phyloP scores from a whole-genome alignment of 495 filamentous ascomycete genomes.

The Neurospora sp. region DNA sequence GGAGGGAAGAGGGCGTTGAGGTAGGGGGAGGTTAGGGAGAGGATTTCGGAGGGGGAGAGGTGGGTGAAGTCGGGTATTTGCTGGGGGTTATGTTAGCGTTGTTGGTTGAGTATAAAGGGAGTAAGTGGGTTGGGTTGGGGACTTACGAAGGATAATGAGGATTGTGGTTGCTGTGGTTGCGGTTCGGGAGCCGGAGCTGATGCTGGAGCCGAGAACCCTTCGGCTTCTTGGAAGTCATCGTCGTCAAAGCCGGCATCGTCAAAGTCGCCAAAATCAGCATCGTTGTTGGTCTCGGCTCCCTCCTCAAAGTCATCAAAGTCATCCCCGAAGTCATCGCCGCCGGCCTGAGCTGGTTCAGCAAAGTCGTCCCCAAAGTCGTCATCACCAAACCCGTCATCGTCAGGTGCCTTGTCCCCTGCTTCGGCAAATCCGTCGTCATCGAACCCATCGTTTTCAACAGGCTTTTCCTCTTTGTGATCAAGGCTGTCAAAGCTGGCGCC shows the following conservation, averaged over 20 bases:
- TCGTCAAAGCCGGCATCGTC: slow-evolving; percentile 3
- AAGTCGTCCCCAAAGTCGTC: slow-evolving; percentile 27
- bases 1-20: slow-evolving; percentile 48
- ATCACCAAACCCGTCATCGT: slow-evolving; percentile 17
- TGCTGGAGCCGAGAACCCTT: slow-evolving; percentile 36
- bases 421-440: background rate
- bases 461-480: background rate
- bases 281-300: slow-evolving; percentile 63
- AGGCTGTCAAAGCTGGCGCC: background rate
- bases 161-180: slow-evolving; percentile 20
- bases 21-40: slow-evolving; percentile 41
- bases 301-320: slow-evolving; percentile 97
- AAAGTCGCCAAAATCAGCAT: slow-evolving; percentile 70
- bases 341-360: slow-evolving; percentile 28
- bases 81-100: slow-evolving; percentile 20
- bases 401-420: background rate
- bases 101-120: background rate
- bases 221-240: slow-evolving; percentile 65
- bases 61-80: slow-evolving; percentile 65
- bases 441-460: background rate
- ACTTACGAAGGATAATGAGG: slow-evolving; percentile 39
- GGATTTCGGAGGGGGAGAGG: slow-evolving; percentile 42
- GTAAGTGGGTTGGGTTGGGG: background rate
- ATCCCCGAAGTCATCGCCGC: slow-evolving; percentile 59
- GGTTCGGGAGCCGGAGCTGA: slow-evolving; percentile 33